Evolutionary conservation across 805 yeast species (phyloP).

Genomic region (Yamadazyma scolyti): DNA sequence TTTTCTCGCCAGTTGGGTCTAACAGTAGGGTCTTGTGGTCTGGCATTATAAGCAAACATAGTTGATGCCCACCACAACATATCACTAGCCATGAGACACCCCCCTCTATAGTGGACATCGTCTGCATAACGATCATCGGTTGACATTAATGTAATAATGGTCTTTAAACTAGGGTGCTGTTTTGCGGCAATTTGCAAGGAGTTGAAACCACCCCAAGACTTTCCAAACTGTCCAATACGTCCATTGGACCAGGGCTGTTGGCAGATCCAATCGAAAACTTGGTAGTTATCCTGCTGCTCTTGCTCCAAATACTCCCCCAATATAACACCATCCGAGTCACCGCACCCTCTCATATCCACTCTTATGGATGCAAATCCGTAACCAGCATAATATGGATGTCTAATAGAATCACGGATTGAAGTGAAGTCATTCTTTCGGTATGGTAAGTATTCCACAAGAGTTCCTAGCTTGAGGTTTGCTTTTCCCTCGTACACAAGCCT

Average conservation of each 20-base stretch:
- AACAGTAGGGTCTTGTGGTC: conserved; percentile 44
- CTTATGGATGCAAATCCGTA: conserved; percentile 43
- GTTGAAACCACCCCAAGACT: conserved; percentile 49
- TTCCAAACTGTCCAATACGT: conserved; percentile 44
- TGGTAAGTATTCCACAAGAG: conserved; percentile 43
- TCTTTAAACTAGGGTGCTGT: conserved; percentile 44
- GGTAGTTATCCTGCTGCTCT: conserved; percentile 44
- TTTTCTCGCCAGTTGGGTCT: conserved; percentile 37
- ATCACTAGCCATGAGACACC: conserved; percentile 41
- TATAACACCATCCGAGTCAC: conserved; percentile 40
- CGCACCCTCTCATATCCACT: conserved; percentile 45
- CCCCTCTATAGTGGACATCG: conserved; percentile 49
- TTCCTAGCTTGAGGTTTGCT: conserved; percentile 23
- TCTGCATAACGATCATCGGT: conserved; percentile 47
- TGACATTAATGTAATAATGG: conserved; percentile 42
- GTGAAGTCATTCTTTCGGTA: conserved; percentile 45
- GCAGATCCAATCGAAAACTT: conserved; percentile 40
- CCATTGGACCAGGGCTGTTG: conserved; percentile 44
- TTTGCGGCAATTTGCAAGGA: conserved; percentile 44
- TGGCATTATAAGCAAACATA: conserved; percentile 40
- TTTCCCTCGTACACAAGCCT: conserved; percentile 17
- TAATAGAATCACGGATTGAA: conserved; percentile 39
- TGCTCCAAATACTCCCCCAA: conserved; percentile 39
- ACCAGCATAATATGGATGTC: conserved; percentile 47
- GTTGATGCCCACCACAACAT: conserved; percentile 52